Base-by-base conservation (phyloP, 176 grass and related monocot genomes). In the Ampelocalamus luodianensis region DNA sequence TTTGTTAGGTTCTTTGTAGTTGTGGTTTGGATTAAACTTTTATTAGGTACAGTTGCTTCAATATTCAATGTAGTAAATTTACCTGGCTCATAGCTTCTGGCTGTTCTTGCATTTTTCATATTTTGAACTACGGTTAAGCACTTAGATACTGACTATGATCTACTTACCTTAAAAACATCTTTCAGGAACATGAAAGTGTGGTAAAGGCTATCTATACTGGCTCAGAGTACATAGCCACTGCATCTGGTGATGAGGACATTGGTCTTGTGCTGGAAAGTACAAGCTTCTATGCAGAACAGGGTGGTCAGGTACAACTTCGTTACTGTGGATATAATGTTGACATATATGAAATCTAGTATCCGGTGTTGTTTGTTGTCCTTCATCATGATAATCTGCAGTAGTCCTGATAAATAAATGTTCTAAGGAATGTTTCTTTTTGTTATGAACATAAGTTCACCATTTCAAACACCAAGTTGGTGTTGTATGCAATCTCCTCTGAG, bases 241-340 rank as follows among this genome's bases (percentile, higher is more conserved):
- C 85, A 37, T 89, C 65, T 36, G 88, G 91, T 71, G 81, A 90
- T 85, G 79, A 68, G 55, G 89, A 92, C 0, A 23, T 93, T 69
- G 93, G 93, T 81, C 86, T 98, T 87, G 87, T 98, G 67, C 83
- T 98, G 85, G 91, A 92, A 89, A 95, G 93, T 79, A 93, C 91
- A 83, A 98, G 96, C 71, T 98, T 98, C 71, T 98, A 98, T 84
- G 93, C 96, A 13, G 96, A 98, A 76, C 96, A 98, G 88, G 96
- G 96, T 79, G 96, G 96, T 59, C 91, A 98, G 96, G 93, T 99
- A 98, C 39, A 62, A 34, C 48, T 59, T 86, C 24, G 1, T 43
- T 70, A 65, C 26, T 14, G 22, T 58, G 40, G 40, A 24, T 59
- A 14, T 51, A 67, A 53, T 37, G 46, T 65, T 85, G 37, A 72